A percentile compares a stretch with the other conserved stretches of the same genome.
Conservation (phyloP, 2,329 filamentous ascomycete genomes). For the Tolypocladium inflatum region DNA sequence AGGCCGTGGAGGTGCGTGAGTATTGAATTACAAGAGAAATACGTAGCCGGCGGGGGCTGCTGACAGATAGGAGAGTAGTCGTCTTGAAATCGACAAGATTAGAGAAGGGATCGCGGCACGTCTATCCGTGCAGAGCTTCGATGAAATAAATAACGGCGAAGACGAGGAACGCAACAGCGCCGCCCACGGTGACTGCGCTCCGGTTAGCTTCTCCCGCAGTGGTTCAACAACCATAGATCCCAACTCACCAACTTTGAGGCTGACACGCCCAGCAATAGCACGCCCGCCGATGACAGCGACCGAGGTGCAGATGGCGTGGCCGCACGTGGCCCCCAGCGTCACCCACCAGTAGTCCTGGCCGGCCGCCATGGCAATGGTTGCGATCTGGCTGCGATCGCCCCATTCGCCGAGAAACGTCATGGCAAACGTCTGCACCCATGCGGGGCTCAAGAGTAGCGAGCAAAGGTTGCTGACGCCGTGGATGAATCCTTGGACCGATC, state of each 20-base stretch:
- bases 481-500: conserved; percentile 29
- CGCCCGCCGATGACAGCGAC: conserved; percentile 86
- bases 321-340: conserved; percentile 74
- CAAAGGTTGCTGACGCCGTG: conserved; percentile 76
- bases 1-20: neutral
- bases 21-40: neutral
- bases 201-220: conserved; percentile 10
- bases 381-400: conserved; percentile 96
- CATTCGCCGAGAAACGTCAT: conserved; percentile 99
- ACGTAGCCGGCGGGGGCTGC: neutral
- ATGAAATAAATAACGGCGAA: conserved; percentile 89
- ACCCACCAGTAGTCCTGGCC: conserved; percentile 99
- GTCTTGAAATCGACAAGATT: neutral
- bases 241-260: conserved; percentile 85
- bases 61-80: neutral
- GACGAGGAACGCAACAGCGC: conserved; percentile 78
- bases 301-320: conserved; percentile 83
- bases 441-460: conserved; percentile 80
- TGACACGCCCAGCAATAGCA: conserved; percentile 87
- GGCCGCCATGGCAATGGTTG: conserved; percentile 96
- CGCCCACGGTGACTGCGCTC: conserved; percentile 76
- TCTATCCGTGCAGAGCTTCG: conserved; percentile 58
- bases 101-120: neutral
- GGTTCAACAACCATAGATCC: neutral
- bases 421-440: conserved; percentile 97